A percentile compares a stretch with the other conserved stretches of the same genome.
phyloP scores from a whole-genome alignment of 805 yeast species.

The Candida yuanshanica region DNA sequence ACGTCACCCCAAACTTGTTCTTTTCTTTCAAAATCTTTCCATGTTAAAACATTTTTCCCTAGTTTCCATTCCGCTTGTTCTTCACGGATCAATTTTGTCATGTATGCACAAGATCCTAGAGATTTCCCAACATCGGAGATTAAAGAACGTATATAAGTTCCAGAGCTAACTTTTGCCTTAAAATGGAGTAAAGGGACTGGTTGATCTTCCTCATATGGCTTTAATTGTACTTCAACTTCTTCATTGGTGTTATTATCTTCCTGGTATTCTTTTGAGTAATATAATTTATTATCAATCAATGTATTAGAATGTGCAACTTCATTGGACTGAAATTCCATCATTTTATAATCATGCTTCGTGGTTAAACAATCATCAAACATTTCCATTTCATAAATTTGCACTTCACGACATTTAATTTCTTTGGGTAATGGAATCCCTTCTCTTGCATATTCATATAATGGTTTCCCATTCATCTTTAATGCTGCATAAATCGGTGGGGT shows the following conservation, averaged over 20 bases:
- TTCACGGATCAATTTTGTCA: slow-evolving; percentile 73
- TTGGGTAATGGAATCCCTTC: slow-evolving; percentile 79
- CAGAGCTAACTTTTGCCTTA: slow-evolving; percentile 79
- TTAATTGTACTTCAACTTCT: slow-evolving; percentile 34
- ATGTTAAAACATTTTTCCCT: slow-evolving; percentile 58
- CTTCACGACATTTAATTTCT: slow-evolving; percentile 72
- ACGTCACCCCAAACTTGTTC: slow-evolving; percentile 70
- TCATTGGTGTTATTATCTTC: slow-evolving; percentile 38
- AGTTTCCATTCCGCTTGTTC: slow-evolving; percentile 84
- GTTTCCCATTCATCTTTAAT: slow-evolving; percentile 88
- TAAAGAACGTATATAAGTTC: slow-evolving; percentile 88
- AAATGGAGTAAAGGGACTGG: slow-evolving; percentile 64
- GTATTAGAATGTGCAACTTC: slow-evolving; percentile 30
- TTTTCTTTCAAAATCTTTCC: slow-evolving; percentile 58
- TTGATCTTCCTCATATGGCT: slow-evolving; percentile 27
- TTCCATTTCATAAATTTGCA: slow-evolving; percentile 49
- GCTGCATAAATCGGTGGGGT: slow-evolving; percentile 97
- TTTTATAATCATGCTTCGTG: slow-evolving; percentile 51
- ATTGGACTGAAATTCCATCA: slow-evolving; percentile 42
- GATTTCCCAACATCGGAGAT: slow-evolving; percentile 86
- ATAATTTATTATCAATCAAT: slow-evolving; percentile 56
- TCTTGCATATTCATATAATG: slow-evolving; percentile 91
- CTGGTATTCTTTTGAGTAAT: slow-evolving; percentile 52
- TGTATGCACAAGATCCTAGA: slow-evolving; percentile 74
- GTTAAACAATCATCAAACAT: slow-evolving; percentile 49